phyloP scores from a whole-genome alignment of 2,329 filamentous ascomycete species.

The Fusarium sp. region DNA sequence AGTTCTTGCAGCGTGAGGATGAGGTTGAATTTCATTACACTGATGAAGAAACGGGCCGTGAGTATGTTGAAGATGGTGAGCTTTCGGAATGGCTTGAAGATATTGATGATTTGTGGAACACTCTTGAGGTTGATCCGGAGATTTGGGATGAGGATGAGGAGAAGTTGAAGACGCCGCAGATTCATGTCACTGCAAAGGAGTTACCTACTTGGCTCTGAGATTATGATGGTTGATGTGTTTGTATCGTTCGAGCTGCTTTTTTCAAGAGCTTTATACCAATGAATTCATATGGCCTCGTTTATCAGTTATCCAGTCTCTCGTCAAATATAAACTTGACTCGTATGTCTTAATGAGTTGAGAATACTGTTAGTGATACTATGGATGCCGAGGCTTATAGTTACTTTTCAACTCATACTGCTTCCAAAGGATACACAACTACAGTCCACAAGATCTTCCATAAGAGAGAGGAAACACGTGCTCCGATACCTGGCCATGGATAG shows the following conservation, averaged over 20 bases:
- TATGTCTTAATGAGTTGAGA: neutral
- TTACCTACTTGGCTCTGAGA: neutral
- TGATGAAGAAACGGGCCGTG: neutral
- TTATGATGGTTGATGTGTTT: neutral
- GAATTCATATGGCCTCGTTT: neutral
- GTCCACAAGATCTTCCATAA: neutral
- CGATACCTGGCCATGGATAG: neutral
- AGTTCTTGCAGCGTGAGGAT: neutral
- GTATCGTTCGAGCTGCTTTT: neutral
- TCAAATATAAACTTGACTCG: no score
- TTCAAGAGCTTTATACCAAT: neutral
- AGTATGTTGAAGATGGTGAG: neutral
- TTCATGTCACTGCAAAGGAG: slow-evolving; percentile 8
- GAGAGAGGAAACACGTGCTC: neutral
- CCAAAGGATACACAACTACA: neutral
- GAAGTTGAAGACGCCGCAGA: neutral
- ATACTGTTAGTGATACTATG: no score
- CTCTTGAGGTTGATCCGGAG: slow-evolving; percentile 6
- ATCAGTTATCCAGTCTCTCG: neutral
- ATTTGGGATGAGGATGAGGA: slow-evolving; percentile 6
- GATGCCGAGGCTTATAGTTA: no score
- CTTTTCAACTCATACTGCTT: no score
- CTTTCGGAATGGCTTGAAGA: slow-evolving; percentile 20
- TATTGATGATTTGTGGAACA: slow-evolving; percentile 19
- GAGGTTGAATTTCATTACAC: slow-evolving; percentile 6